Evolutionary conservation across 2,329 filamentous ascomycete genomes (phyloP).

Genomic region (Talaromyces rugulosus): DNA sequence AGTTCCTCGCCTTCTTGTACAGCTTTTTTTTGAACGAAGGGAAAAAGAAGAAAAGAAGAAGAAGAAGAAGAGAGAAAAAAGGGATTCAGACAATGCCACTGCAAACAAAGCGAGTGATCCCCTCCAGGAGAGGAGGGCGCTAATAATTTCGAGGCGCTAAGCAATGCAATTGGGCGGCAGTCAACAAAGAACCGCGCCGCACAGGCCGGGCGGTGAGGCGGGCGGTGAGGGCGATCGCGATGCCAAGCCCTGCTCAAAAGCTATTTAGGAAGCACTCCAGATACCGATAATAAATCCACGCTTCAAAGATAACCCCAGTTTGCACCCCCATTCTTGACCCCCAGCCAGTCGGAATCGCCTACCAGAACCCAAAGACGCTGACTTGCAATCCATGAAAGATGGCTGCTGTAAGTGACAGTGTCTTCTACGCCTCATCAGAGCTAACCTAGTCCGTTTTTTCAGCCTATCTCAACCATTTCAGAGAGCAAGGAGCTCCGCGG

Average conservation of each 20-base stretch:
- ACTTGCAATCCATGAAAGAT: not conserved
- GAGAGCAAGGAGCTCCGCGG: slow-evolving; percentile 95
- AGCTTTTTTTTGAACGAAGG: too few relatives aligned
- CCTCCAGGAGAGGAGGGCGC: not conserved
- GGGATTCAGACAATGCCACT: not conserved
- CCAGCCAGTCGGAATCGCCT: not conserved
- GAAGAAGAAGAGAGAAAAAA: not conserved
- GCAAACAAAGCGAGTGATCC: not conserved
- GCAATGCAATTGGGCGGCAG: not conserved
- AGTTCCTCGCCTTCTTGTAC: not conserved
- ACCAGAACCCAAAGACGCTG: not conserved
- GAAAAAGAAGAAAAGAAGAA: not conserved
- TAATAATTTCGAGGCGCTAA: not conserved
- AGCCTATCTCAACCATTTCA: slow-evolving; percentile 76
- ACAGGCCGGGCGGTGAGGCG: slow-evolving; percentile 1
- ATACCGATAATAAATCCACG: not conserved
- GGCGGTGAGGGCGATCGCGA: slow-evolving; percentile 7
- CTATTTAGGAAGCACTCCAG: not conserved
- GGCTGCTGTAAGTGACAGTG: slow-evolving; percentile 11
- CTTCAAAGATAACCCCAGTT: not conserved
- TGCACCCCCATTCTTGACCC: not conserved
- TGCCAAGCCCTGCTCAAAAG: not conserved
- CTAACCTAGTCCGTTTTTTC: not conserved
- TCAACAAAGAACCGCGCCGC: not conserved
- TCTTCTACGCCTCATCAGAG: not conserved